Base-by-base conservation (phyloP, 345 rosid genomes). In the Pseudoturritis turrita region DNA sequence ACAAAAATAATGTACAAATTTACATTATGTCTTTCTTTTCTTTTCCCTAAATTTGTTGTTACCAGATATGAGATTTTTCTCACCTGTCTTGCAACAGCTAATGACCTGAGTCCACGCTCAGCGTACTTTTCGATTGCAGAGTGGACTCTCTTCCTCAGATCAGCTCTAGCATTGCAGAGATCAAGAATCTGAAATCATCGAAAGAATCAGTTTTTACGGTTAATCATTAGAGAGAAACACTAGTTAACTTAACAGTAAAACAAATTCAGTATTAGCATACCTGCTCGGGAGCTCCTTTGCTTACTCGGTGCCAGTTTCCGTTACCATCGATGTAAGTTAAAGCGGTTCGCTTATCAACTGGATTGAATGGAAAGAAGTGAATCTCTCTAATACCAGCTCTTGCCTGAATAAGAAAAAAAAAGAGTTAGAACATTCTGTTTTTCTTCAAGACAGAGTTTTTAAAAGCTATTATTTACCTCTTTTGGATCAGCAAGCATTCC, bases 211-310 rank as follows among this genome's bases (percentile, higher is more conserved):
- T 5, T 51, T 14, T 13, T 0, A 41, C 6, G 4, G 53, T 36
- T 52, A 41, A 31, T 7, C 19, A 60, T 18, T 43, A 19, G 21
- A 25, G 31, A 33, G 14, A 21, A 9, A 33, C 56, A 46, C 3
- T 13, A 49, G 8, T 19, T 11, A 6, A 21, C 1, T 6, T 39
- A 2, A 25, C 33, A 15, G 1, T 60, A 4, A 50, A 23, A 15
- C 39, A 58, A 25, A 29, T 6, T n/a, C 18, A 28, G 26, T 11
- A 14, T 35, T 18, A n/a, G n/a, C 25, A 39, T 81, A 90, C 94
- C 85, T 91, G 97, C 76, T 87, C 95, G n/a, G 97, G 97, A 53
- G 97, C 97, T 72, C 97, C 97, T 84, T 90, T 90, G 82, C 97
- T 88, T 10, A 84, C 81, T 62, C 97, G 72, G 73, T 88, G 90